Evolutionary conservation across 306 rosid genomes (phyloP), one percentile per base, ranked within the genome.

Genomic region (Vigna angularis): DNA sequence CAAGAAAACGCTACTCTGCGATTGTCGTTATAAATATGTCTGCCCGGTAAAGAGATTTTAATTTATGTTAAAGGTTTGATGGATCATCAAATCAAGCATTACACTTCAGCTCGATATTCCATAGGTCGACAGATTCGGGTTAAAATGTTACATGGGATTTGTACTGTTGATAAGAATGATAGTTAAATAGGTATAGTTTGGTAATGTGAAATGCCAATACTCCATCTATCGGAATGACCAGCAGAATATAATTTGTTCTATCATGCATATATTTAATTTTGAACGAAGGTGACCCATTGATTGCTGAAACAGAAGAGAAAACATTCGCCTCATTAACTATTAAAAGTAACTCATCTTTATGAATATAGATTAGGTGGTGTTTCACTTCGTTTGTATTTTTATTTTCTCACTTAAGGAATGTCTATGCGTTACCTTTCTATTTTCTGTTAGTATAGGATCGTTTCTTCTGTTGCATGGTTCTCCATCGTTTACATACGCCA

Each of bases 21-120:
- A 34, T 42, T 42, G 22, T 52, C 59, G 55, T 13, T 57, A 78
- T 82, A 85, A 85, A 56, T 48, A 12, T 69, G 49, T 72, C 17
- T 42, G 0, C 36, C 72, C 45, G 66, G 1, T 13, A 59, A 73
- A 14, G 69, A 17, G 6, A 7, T 58, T 34, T 36, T 50, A 0
- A 9, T 34, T 62, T 36, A 24, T 48, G 45, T 8, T 45, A 70
- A 20, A 20, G 6, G 16, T n/a, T 14, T 17, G 28, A 55, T 13
- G 14, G 49, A 7, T 73, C 55, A 20, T 20, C 10, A 26, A 58
- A 40, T 4, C 40, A 36, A 36, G 45, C 34, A 28, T 5, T 30
- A 40, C 20, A 28, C 18, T 9, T 24, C 64, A 5, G 52, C 30
- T 28, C 9, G 48, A 28, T 45, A 3, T 1, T 53, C 48, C 8